A percentile compares a stretch with the other conserved stretches of the same genome.
Conservation (phyloP, 2,329 filamentous ascomycete species). For the Didymosphaeria variabile region DNA sequence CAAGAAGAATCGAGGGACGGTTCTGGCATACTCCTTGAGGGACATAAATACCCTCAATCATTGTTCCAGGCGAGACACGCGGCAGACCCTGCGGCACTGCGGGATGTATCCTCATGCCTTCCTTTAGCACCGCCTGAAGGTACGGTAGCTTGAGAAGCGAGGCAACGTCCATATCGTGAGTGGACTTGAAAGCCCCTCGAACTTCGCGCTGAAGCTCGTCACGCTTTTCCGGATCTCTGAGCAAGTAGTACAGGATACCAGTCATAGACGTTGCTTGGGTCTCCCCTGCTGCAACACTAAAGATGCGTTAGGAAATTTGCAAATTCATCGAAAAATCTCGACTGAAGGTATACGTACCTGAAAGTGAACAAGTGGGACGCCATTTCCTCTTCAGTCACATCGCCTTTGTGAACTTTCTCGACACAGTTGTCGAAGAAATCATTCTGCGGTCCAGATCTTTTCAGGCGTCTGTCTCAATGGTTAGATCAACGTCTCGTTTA, state of each 20-base stretch:
- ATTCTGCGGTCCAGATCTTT: background rate
- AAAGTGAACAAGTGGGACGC: slow-evolving; percentile 3
- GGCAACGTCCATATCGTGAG: slow-evolving; percentile 29
- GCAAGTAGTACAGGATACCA: slow-evolving; percentile 41
- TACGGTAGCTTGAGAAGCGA: slow-evolving; percentile 26
- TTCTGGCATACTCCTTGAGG: slow-evolving; percentile 15
- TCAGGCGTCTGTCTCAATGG: background rate
- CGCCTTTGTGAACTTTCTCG: slow-evolving; percentile 6
- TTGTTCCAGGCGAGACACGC: slow-evolving; percentile 20
- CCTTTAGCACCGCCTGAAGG: slow-evolving; percentile 30
- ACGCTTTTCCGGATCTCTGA: slow-evolving; percentile 22
- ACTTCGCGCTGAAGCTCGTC: slow-evolving; percentile 29
- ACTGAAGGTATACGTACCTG: background rate
- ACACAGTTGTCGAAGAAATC: background rate
- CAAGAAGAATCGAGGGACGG: slow-evolving; percentile 13
- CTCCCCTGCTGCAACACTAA: slow-evolving; percentile 45
- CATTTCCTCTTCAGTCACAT: slow-evolving; percentile 9
- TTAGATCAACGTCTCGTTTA: background rate
- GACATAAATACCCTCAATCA: slow-evolving; percentile 23
- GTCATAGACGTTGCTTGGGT: slow-evolving; percentile 48
- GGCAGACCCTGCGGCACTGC: slow-evolving; percentile 5
- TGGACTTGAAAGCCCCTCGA: slow-evolving; percentile 20
- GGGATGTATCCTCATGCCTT: slow-evolving; percentile 30
- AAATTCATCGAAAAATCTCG: background rate
- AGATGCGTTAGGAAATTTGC: background rate